A percentile compares a stretch with the other conserved stretches of the same genome.
These are phyloP conservation scores for Taiozyma sp. DNA, from an alignment of 1,139 yeast species.

Conservation along the genomic window DNA sequence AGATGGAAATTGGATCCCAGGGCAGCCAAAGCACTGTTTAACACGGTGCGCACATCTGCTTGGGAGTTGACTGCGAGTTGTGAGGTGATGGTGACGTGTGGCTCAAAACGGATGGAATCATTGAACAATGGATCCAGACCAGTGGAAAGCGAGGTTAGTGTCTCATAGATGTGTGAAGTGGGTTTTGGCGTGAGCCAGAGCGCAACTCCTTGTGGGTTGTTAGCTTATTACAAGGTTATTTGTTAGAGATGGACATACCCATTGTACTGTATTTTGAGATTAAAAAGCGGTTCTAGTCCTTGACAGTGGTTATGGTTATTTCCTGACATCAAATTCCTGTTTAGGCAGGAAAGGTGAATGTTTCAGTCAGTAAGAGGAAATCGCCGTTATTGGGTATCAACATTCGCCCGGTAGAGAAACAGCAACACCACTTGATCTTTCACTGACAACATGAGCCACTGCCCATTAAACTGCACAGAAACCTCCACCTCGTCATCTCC, in stretches of 20 bases:
- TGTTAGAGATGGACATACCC: background rate
- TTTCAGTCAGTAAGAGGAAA: no score
- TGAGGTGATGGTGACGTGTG: constrained; percentile 74
- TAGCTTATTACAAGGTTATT: background rate
- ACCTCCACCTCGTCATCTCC: background rate
- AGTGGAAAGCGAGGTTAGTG: constrained; percentile 53
- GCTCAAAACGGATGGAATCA: constrained; percentile 63
- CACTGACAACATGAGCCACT: no score
- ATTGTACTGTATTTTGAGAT: background rate
- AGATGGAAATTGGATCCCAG: constrained; percentile 33
- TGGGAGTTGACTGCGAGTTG: constrained; percentile 46
- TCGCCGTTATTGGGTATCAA: no score
- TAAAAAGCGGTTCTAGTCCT: no score
- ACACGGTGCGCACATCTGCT: constrained; percentile 55
- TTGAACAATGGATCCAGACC: constrained; percentile 69
- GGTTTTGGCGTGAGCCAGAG: constrained; percentile 75
- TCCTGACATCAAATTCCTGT: background rate
- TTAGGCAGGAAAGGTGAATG: no score
- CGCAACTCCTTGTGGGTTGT: constrained; percentile 38
- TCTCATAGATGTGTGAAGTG: constrained; percentile 50
- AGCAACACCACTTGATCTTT: no score
- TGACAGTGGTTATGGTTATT: background rate
- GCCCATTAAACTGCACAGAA: no score
- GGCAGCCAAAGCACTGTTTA: constrained; percentile 67
- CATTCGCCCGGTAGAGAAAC: no score